Conservation (phyloP, 1,284 basidiomycete genomes). For the Leccinum fallax region DNA sequence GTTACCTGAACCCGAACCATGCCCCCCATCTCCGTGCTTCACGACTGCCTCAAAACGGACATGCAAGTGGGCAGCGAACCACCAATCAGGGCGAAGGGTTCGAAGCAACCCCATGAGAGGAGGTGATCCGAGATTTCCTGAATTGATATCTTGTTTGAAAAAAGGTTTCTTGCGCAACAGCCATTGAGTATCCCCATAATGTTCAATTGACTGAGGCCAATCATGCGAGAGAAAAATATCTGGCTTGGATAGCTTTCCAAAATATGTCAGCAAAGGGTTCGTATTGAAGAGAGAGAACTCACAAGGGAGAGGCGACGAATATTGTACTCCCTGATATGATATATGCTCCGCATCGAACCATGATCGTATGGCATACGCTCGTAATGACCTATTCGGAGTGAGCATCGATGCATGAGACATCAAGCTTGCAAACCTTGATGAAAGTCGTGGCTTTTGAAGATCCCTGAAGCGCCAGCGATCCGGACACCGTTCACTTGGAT, state of each 20-base stretch:
- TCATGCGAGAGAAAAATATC: conserved; percentile 93
- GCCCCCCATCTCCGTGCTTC: conserved; percentile 17
- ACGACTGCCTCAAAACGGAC: conserved; percentile 79
- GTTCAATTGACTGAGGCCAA: conserved; percentile 91
- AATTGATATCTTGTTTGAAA: conserved; percentile 75
- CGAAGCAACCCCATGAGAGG: conserved; percentile 82
- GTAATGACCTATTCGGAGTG: conserved; percentile 54
- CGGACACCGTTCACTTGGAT: conserved; percentile 85
- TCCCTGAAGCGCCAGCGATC: conserved; percentile 91
- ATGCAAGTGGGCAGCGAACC: conserved; percentile 97
- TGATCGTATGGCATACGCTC: conserved; percentile 75
- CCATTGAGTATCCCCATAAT: conserved; percentile 69
- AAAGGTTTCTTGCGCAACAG: conserved; percentile 83
- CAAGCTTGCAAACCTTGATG: conserved; percentile 54
- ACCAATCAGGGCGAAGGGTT: conserved; percentile 82
- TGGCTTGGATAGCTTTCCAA: conserved; percentile 56
- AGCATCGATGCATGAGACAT: conserved; percentile 1
- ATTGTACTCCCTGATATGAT: conserved; percentile 90
- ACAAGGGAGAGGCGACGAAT: conserved; percentile 82
- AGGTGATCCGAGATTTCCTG: conserved; percentile 83
- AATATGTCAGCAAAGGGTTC: conserved; percentile 6
- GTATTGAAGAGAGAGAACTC: conserved; percentile 17
- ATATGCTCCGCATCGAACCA: conserved; percentile 78
- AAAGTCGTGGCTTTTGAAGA: conserved; percentile 88
- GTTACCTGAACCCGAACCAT: neutral